phyloP scores from a whole-genome alignment of 2,329 filamentous ascomycete genomes.

The Biscogniauxia mediterranea region DNA sequence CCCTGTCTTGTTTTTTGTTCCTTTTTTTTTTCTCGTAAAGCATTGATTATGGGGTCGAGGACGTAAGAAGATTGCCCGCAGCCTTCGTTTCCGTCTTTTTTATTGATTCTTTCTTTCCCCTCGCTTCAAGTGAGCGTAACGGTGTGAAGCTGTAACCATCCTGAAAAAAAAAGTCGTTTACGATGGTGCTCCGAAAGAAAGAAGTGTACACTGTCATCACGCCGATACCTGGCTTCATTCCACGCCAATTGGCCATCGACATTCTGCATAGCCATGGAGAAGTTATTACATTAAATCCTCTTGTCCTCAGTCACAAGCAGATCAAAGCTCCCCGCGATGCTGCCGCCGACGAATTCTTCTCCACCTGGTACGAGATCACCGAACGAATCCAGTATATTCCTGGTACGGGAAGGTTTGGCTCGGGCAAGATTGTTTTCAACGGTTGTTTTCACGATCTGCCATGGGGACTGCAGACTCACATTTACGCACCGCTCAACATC shows the following conservation, averaged over 20 bases:
- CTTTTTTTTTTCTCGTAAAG: slow-evolving; percentile 5
- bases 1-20: slow-evolving; percentile 6
- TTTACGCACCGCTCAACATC: slow-evolving; percentile 65
- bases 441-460: slow-evolving; percentile 72
- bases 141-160: background rate
- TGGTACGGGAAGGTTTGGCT: slow-evolving; percentile 63
- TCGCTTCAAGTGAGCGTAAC: slow-evolving; percentile 5
- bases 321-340: slow-evolving; percentile 67
- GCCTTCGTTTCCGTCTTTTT: slow-evolving; percentile 7
- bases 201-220: slow-evolving; percentile 67
- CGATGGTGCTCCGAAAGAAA: slow-evolving; percentile 59
- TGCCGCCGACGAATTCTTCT: slow-evolving; percentile 68
- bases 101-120: background rate
- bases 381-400: slow-evolving; percentile 68
- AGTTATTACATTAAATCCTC: slow-evolving; percentile 68
- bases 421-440: slow-evolving; percentile 65
- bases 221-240: slow-evolving; percentile 67
- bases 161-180: slow-evolving; percentile 2
- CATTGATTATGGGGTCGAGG: slow-evolving; percentile 9
- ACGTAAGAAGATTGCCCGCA: slow-evolving; percentile 7
- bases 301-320: slow-evolving; percentile 61
- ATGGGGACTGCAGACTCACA: slow-evolving; percentile 70
- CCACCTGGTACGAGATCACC: slow-evolving; percentile 71
- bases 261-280: slow-evolving; percentile 70
- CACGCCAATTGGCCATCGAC: slow-evolving; percentile 69